These are phyloP conservation scores for Colletotrichum australisinense DNA, from an alignment of 2,329 filamentous ascomycete species.

Conservation along the genomic window DNA sequence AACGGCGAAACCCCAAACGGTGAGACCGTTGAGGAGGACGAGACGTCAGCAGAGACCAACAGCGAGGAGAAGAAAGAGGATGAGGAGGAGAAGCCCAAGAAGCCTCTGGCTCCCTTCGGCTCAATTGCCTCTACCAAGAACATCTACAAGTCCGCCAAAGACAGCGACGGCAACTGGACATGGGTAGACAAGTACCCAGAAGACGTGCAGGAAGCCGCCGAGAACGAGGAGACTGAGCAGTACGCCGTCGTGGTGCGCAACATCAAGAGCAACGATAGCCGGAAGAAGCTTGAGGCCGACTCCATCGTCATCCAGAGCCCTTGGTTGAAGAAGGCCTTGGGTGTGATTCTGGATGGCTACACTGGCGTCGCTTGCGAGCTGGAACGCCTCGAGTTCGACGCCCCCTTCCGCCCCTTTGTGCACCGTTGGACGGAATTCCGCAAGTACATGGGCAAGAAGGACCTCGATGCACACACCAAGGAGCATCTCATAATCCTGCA, in stretches of 20 bases:
- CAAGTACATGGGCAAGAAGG: constrained; percentile 51
- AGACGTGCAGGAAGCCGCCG: constrained; percentile 65
- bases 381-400: constrained; percentile 69
- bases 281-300: constrained; percentile 70
- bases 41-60: constrained; percentile 38
- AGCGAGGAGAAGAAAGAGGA: constrained; percentile 24
- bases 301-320: constrained; percentile 74
- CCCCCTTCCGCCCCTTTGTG: constrained; percentile 72
- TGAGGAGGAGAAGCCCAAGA: constrained; percentile 38
- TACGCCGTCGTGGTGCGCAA: constrained; percentile 72
- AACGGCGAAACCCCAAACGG: neutral
- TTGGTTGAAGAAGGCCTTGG: constrained; percentile 66
- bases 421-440: constrained; percentile 70
- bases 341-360: constrained; percentile 66
- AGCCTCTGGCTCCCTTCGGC: constrained; percentile 43
- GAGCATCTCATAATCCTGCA: constrained; percentile 60
- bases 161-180: constrained; percentile 60
- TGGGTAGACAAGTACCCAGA: constrained; percentile 68
- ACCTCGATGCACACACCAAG: constrained; percentile 55
- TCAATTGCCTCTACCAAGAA: constrained; percentile 54
- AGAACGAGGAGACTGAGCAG: constrained; percentile 70
- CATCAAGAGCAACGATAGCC: constrained; percentile 66
- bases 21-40: constrained; percentile 3
- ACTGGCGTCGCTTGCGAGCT: constrained; percentile 70
- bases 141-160: constrained; percentile 54